phyloP scores from a whole-genome alignment of 306 rosid genomes.

The Quercus agrifolia region DNA sequence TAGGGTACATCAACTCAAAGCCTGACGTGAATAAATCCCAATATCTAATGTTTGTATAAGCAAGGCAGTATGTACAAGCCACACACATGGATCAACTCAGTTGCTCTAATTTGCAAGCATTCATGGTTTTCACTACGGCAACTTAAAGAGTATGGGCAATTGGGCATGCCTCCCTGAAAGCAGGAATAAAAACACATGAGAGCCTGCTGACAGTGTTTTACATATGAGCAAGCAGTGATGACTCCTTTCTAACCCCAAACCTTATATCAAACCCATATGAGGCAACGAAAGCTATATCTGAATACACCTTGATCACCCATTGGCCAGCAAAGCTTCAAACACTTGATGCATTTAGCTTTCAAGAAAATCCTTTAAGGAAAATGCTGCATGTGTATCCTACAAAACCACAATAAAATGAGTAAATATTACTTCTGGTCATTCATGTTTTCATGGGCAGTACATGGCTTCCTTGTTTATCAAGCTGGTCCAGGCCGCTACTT shows the following conservation, averaged over 20 bases:
- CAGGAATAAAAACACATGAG: constrained; percentile 21
- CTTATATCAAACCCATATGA: constrained; percentile 24
- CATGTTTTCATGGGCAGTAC: background rate
- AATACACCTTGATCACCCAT: constrained; percentile 22
- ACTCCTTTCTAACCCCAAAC: constrained; percentile 23
- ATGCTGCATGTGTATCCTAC: constrained; percentile 65
- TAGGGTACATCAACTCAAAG: background rate
- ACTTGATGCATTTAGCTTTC: constrained; percentile 42
- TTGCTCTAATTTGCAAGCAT: constrained; percentile 9
- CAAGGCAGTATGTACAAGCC: constrained; percentile 13
- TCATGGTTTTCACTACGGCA: constrained; percentile 8
- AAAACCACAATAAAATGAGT: constrained; percentile 25
- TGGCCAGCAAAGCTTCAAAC: constrained; percentile 12
- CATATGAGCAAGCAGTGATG: constrained; percentile 11
- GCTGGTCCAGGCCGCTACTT: background rate
- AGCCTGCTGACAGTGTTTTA: constrained; percentile 17
- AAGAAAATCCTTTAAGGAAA: constrained; percentile 71
- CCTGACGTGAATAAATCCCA: constrained; percentile 1
- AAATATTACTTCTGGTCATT: constrained; percentile 6
- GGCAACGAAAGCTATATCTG: constrained; percentile 26
- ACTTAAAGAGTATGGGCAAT: constrained; percentile 8
- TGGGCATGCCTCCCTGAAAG: constrained; percentile 19
- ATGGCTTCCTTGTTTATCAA: background rate
- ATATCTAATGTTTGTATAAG: background rate
- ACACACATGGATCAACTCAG: constrained; percentile 17